Evolutionary conservation across 2,329 filamentous ascomycete genomes (phyloP).

Genomic region (Aspergillus unguis): DNA sequence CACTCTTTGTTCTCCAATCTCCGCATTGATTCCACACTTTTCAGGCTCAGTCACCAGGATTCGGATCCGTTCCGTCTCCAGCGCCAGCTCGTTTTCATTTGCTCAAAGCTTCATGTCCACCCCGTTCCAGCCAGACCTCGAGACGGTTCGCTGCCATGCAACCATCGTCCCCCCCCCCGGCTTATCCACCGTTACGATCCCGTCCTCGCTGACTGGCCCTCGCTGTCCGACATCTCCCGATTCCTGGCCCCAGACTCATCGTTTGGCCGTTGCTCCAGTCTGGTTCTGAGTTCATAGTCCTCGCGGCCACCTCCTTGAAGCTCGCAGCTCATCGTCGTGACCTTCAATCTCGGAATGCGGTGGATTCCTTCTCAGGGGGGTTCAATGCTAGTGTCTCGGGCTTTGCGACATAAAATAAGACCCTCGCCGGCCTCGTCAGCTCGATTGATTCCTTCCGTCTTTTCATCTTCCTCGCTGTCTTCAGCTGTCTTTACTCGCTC

Average conservation of each 20-base stretch:
- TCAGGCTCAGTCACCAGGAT: slow-evolving; percentile 1
- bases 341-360: slow-evolving; percentile 53
- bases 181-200: slow-evolving; percentile 22
- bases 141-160: slow-evolving; percentile 24
- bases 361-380: slow-evolving; percentile 33
- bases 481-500: slow-evolving; percentile 10
- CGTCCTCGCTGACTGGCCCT: slow-evolving; percentile 21
- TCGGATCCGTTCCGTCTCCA: slow-evolving; percentile 24
- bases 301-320: slow-evolving; percentile 20
- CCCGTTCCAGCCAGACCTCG: slow-evolving; percentile 11
- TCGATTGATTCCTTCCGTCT: slow-evolving; percentile 13
- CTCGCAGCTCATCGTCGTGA: slow-evolving; percentile 15
- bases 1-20: slow-evolving; percentile 14
- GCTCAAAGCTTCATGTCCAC: slow-evolving; percentile 22
- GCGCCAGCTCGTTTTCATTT: slow-evolving; percentile 15
- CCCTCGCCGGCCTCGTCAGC: slow-evolving; percentile 18
- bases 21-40: slow-evolving; percentile 17
- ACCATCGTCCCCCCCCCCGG: slow-evolving; percentile 15
- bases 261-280: slow-evolving; percentile 9
- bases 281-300: slow-evolving; percentile 18
- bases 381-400: slow-evolving; percentile 28
- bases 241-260: slow-evolving; percentile 17
- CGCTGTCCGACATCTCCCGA: slow-evolving; percentile 25
- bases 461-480: slow-evolving; percentile 17
- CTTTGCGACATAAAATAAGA: slow-evolving; percentile 31